Evolutionary conservation across 148 eudicot species (phyloP), one percentile per base, ranked within the genome.

Genomic region (Rhododendron williamsianum): DNA sequence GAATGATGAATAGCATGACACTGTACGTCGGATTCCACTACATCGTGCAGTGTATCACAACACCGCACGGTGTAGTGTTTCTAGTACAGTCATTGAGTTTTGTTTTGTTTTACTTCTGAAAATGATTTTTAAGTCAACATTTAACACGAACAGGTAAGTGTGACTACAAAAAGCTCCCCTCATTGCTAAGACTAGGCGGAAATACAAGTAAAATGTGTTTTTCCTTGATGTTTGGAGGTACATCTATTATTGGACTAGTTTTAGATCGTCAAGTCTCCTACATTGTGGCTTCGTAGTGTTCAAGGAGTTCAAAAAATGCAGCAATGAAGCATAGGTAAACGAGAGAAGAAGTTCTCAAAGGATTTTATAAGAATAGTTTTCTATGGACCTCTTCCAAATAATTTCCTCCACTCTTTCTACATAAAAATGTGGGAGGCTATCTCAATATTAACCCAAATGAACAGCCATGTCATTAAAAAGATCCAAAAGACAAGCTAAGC

Each of bases 341-440:
- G 5, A 27, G 9, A 9, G 13, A 2, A 65, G 72, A 2, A 65
- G 72, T 30, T 1, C 35, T 27, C 5, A 8, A n/a, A 67, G 35
- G 56, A 51, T 21, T 43, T 77, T 77, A 77, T 21, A 77, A 43
- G 80, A 77, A 43, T 6, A 77, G 23, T 2, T 80, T 27, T 49
- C 25, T 41, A 18, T 23, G 48, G 25, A 23, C 4, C 43, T 23
- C 27, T 51, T 25, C 43, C 21, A 80, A 80, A 56, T 27, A 49
- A 80, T 30, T 27, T 52, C 43, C 45, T 58, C 33, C 72, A 81
- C 83, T 81, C 49, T 56, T 56, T 46, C 43, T 51, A 72, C 83
- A 82, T 12, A 78, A 86, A 83, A 86, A 72, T 86, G 58, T 21
- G 84, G 43, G 63, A 84, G 87, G 87, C 83, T 86, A 76, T 81